A percentile compares a stretch with the other conserved stretches of the same genome.
These are phyloP conservation scores for Urostyla sp. DNA, from an alignment of 73 alveolate genomes.

Conservation along the genomic window DNA sequence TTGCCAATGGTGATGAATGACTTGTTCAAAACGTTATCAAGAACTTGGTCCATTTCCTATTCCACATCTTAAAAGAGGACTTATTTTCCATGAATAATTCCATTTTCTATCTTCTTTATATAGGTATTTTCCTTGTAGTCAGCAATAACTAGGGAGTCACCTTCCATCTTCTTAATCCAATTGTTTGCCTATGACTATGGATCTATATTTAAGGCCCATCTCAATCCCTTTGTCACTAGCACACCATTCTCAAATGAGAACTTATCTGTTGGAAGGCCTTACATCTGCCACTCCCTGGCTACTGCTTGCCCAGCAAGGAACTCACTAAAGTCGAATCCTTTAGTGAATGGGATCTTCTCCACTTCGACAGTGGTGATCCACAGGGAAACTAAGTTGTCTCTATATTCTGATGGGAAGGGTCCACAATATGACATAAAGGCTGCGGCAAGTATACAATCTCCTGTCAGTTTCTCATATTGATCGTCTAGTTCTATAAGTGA, in stretches of 20 bases:
- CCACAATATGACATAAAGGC: constrained; percentile 99
- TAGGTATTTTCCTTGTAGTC: constrained; percentile 66
- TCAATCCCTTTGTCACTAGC: constrained; percentile 91
- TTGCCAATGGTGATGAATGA: constrained; percentile 74
- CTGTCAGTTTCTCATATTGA: constrained; percentile 93
- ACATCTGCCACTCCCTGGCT: constrained; percentile 93
- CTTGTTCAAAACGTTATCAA: constrained; percentile 97
- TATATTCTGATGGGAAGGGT: constrained; percentile 98
- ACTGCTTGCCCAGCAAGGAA: constrained; percentile 93
- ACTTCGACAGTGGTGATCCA: constrained; percentile 69
- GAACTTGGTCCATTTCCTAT: constrained; percentile 98
- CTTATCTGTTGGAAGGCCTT: constrained; percentile 98
- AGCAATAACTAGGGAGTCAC: constrained; percentile 54
- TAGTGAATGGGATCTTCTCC: constrained; percentile 84
- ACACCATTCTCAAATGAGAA: constrained; percentile 99
- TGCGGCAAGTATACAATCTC: constrained; percentile 99
- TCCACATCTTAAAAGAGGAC: constrained; percentile 88
- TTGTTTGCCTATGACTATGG: constrained; percentile 97
- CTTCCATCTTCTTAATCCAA: constrained; percentile 88
- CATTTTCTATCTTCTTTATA: constrained; percentile 68
- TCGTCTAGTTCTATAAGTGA: constrained; percentile 86
- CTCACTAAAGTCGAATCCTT: constrained; percentile 87
- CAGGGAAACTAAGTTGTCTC: constrained; percentile 76
- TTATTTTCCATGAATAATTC: constrained; percentile 83
- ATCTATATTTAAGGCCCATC: constrained; percentile 99